Conservation (phyloP, 257 asterid species). For the Nicotiana noctiflora region DNA sequence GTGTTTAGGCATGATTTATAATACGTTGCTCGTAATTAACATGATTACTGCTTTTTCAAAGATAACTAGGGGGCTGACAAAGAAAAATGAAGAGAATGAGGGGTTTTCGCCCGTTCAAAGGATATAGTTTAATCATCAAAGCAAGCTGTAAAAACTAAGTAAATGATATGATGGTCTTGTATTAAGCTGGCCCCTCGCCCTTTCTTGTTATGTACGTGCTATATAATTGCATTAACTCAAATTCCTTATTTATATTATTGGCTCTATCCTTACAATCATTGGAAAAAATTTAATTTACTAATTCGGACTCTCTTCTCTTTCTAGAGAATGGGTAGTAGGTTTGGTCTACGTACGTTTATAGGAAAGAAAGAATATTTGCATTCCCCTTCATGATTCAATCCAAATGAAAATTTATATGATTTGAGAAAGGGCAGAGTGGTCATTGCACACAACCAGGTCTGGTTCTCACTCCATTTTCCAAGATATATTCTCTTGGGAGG, state of each 20-base stretch:
- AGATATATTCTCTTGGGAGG: background rate
- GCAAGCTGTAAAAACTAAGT: background rate
- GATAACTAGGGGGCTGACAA: background rate
- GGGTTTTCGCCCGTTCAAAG: background rate
- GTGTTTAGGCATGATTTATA: background rate
- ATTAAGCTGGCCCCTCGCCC: background rate
- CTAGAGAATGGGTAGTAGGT: slow-evolving; percentile 8
- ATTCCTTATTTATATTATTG: background rate
- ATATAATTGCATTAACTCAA: background rate
- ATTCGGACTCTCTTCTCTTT: slow-evolving; percentile 20
- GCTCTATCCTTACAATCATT: slow-evolving; percentile 13
- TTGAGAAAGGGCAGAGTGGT: slow-evolving; percentile 9
- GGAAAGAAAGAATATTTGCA: background rate
- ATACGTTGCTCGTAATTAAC: background rate
- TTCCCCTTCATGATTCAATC: background rate
- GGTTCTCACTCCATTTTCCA: slow-evolving; percentile 12
- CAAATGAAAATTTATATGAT: background rate
- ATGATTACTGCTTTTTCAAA: background rate
- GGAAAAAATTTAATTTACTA: slow-evolving; percentile 4
- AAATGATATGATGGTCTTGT: background rate
- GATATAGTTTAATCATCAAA: background rate
- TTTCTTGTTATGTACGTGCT: background rate
- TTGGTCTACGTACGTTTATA: background rate
- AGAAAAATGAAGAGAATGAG: background rate
- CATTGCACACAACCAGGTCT: slow-evolving; percentile 9